These are phyloP conservation scores for Isabelozyma pseudorhagii DNA, from an alignment of 805 yeast species.

Conservation along the genomic window DNA sequence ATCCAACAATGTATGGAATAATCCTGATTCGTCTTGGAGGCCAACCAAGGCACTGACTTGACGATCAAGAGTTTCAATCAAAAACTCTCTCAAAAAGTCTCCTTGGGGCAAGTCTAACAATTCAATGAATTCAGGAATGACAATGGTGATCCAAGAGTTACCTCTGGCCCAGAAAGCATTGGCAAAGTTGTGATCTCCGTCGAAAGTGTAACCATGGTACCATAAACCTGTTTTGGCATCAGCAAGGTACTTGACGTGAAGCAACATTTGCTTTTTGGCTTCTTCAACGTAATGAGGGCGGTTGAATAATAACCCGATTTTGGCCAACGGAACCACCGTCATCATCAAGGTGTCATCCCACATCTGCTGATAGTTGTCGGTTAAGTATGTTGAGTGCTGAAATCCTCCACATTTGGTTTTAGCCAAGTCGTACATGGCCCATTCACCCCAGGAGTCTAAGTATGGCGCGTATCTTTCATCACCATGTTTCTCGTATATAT, in stretches of 20 bases:
- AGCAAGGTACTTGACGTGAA: slow-evolving; percentile 26
- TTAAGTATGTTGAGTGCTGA: slow-evolving; percentile 30
- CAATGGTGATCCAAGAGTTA: slow-evolving; percentile 34
- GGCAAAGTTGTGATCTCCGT: slow-evolving; percentile 21
- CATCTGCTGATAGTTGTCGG: slow-evolving; percentile 24
- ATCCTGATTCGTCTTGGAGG: slow-evolving; percentile 24
- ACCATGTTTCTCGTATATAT: slow-evolving; percentile 20
- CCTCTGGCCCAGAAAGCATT: slow-evolving; percentile 36
- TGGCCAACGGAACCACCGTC: slow-evolving; percentile 35
- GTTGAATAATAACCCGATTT: slow-evolving; percentile 23
- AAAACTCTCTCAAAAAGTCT: slow-evolving; percentile 22
- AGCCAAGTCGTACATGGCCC: slow-evolving; percentile 27
- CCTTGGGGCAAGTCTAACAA: slow-evolving; percentile 20
- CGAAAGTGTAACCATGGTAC: slow-evolving; percentile 31
- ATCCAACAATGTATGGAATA: slow-evolving; percentile 32
- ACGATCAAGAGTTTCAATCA: slow-evolving; percentile 24
- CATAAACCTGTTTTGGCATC: slow-evolving; percentile 29
- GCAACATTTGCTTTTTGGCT: slow-evolving; percentile 29
- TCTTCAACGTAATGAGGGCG: slow-evolving; percentile 30
- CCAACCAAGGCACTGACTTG: slow-evolving; percentile 24
- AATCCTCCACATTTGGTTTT: slow-evolving; percentile 31
- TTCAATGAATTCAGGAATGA: slow-evolving; percentile 33
- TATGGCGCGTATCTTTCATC: slow-evolving; percentile 18
- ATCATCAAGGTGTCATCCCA: slow-evolving; percentile 33
- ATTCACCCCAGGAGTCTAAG: slow-evolving; percentile 32